Evolutionary conservation across 306 rosid genomes (phyloP), one percentile per base, ranked within the genome.

Genomic region (Elaeagnus macrophylla): DNA sequence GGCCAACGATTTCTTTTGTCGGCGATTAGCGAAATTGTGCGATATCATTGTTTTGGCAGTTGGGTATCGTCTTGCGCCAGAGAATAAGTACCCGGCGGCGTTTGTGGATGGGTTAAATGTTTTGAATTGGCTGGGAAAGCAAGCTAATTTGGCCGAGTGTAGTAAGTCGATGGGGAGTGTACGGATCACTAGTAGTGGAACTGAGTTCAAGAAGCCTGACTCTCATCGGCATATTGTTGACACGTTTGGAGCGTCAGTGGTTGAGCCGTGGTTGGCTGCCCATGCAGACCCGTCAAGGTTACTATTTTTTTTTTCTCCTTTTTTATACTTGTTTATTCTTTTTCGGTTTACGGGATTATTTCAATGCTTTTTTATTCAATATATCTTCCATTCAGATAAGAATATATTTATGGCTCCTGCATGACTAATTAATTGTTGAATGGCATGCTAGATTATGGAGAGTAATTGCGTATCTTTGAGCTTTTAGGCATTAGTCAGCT

Each of bases 261-360:
- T 82, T n/a, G 97, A 91, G 59, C 95, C 97, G n/a, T 91, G 94
- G 97, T 69, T 91, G 71, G 94, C 95, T 6, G 91, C 94, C 54
- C 97, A 91, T 75, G 94, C 85, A 44, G 94, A 91, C 60, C 75
- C 81, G 43, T 79, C 89, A 20, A 91, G 91, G 97, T 56, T 56
- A 0, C 1, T 32, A n/a, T 6, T 43, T 8, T 7, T 37, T 25
- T 10, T 42, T 9, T 42, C 13, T 42, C 13, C 1, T 0, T 42
- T 9, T 42, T 1, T 42, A 2, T 41, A 0, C 11, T 8, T 41
- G 2, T 41, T 42, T 42, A n/a, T n/a, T n/a, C n/a, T n/a, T n/a
- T n/a, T n/a, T n/a, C n/a, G n/a, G n/a, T n/a, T n/a, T n/a, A n/a
- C 32, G 32, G 4, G 4, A 25, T 25, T 25, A 25, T 25, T 25